Evolutionary conservation across 1,284 basidiomycete species (phyloP).

Genomic region (Rugiboletus extremiorientalis): DNA sequence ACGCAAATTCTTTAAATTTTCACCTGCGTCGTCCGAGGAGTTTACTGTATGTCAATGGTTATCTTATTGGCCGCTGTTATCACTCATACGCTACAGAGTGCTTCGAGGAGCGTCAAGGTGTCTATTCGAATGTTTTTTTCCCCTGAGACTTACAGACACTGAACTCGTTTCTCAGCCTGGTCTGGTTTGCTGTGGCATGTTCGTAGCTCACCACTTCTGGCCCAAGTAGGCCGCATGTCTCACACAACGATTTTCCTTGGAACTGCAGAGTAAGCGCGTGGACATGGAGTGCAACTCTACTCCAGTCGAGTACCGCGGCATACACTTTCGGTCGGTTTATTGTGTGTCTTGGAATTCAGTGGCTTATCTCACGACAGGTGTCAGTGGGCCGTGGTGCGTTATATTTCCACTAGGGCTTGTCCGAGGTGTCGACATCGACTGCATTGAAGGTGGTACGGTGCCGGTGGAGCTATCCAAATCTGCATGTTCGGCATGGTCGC

Average conservation of each 20-base stretch:
- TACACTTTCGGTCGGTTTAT: constrained; percentile 81
- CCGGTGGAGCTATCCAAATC: constrained; percentile 70
- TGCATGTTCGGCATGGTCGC: constrained; percentile 74
- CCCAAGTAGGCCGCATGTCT: constrained; percentile 27
- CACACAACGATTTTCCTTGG: background rate
- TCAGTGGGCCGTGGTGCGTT: constrained; percentile 49
- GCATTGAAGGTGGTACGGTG: constrained; percentile 78
- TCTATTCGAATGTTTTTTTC: background rate
- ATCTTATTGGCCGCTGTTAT: background rate
- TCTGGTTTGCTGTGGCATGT: constrained; percentile 63
- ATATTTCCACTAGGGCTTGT: too few species aligned
- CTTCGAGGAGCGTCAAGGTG: constrained; percentile 75
- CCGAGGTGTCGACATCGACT: too few species aligned
- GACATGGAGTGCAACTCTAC: constrained; percentile 62
- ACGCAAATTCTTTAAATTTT: constrained; percentile 71
- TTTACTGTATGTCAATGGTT: constrained; percentile 56
- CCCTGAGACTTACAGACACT: background rate
- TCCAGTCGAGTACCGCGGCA: constrained; percentile 78
- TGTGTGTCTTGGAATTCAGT: background rate
- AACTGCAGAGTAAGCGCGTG: constrained; percentile 57
- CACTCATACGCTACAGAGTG: constrained; percentile 37
- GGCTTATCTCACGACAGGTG: constrained; percentile 27
- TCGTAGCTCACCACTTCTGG: constrained; percentile 90
- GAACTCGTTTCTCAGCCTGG: constrained; percentile 52
- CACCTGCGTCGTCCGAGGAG: constrained; percentile 72